These are phyloP conservation scores for Paraconiothyrium sp. DNA, from an alignment of 2,329 filamentous ascomycete species.

Conservation along the genomic window DNA sequence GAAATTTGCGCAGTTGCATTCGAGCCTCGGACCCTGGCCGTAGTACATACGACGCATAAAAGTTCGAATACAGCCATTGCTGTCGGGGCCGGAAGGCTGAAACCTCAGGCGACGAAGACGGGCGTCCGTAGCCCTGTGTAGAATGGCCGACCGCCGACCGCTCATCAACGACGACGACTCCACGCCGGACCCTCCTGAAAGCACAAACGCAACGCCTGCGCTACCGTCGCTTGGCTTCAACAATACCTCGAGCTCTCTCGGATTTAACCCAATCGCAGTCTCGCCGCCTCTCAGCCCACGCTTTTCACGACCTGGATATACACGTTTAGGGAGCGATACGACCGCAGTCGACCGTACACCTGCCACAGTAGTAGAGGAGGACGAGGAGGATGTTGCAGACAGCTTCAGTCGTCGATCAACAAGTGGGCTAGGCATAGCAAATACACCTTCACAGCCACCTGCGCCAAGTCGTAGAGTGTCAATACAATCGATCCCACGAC, in stretches of 20 bases:
- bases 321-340: slow-evolving; percentile 47
- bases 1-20: not conserved
- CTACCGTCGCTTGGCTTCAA: slow-evolving; percentile 40
- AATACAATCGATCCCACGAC: slow-evolving; percentile 36
- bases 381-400: slow-evolving; percentile 45
- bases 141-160: slow-evolving; percentile 44
- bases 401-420: slow-evolving; percentile 29
- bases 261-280: slow-evolving; percentile 25
- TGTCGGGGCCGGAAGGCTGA: slow-evolving; percentile 23
- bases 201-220: slow-evolving; percentile 34
- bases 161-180: slow-evolving; percentile 35
- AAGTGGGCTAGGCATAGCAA: slow-evolving; percentile 49
- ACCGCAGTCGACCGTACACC: slow-evolving; percentile 42
- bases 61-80: not conserved
- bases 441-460: slow-evolving; percentile 17
- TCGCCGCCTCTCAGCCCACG: slow-evolving; percentile 35
- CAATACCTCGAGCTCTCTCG: slow-evolving; percentile 33
- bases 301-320: slow-evolving; percentile 46
- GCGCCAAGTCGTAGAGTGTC: slow-evolving; percentile 23
- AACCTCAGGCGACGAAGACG: slow-evolving; percentile 24
- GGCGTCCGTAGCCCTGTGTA: slow-evolving; percentile 16
- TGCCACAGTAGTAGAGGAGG: slow-evolving; percentile 39
- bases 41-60: not conserved
- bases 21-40: not conserved
- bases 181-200: slow-evolving; percentile 36